A percentile compares a stretch with the other conserved stretches of the same genome.
These are phyloP conservation scores for Meripilus lineatus DNA, from an alignment of 1,284 basidiomycete species.

Conservation along the genomic window DNA sequence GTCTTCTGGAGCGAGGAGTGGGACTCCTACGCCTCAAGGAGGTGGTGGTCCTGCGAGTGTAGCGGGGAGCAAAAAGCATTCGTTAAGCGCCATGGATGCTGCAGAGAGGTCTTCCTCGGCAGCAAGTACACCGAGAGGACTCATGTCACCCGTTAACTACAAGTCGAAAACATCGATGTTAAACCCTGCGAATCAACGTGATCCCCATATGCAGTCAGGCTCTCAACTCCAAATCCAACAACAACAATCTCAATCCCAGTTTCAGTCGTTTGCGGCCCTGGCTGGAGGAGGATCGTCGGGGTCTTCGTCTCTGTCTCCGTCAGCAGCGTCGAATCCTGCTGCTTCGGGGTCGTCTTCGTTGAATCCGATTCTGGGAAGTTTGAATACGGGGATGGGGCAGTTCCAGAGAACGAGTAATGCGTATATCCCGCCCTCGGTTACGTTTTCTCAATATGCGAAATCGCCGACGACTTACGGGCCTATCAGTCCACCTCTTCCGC, in stretches of 20 bases:
- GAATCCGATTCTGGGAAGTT: constrained; percentile 12
- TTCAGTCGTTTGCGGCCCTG: background rate
- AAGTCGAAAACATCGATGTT: constrained; percentile 30
- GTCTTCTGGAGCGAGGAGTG: no score
- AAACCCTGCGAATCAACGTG: constrained; percentile 26
- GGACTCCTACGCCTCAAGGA: background rate
- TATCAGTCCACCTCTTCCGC: constrained; percentile 25
- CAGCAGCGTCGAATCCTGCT: constrained; percentile 12
- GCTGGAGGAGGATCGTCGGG: background rate
- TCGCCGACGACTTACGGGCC: constrained; percentile 47
- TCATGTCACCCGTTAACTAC: constrained; percentile 32
- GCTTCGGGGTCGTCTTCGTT: constrained; percentile 10
- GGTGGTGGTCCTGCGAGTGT: constrained; percentile 27
- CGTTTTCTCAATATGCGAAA: constrained; percentile 35
- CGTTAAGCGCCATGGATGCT: constrained; percentile 32
- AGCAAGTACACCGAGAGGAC: constrained; percentile 15
- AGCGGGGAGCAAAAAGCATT: constrained; percentile 57
- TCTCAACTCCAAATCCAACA: constrained; percentile 15
- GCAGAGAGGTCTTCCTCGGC: constrained; percentile 2
- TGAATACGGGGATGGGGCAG: no score
- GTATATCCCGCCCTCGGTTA: constrained; percentile 35
- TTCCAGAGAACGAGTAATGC: constrained; percentile 19
- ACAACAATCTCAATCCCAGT: constrained; percentile 11
- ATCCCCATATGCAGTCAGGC: constrained; percentile 19
- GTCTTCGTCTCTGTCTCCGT: background rate